Conservation (phyloP, 2,329 filamentous ascomycete species). For the Aureobasidium sp. region DNA sequence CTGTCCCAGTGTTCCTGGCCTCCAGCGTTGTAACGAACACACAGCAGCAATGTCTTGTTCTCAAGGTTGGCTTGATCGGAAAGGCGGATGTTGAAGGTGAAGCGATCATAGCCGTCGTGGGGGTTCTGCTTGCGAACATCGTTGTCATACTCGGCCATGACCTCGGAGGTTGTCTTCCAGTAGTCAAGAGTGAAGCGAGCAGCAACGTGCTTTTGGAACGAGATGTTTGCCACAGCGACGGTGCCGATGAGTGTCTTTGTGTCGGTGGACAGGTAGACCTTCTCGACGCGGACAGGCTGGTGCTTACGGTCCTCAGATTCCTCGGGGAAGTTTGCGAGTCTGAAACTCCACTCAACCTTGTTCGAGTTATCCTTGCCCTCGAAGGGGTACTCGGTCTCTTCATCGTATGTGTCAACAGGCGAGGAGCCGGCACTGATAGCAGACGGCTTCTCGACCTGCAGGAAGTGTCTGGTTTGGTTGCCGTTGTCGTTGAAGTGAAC, state of each 20-base stretch:
- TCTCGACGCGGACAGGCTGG: constrained; percentile 70
- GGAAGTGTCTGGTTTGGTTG: constrained; percentile 91
- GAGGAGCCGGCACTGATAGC: constrained; percentile 93
- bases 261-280: constrained; percentile 77
- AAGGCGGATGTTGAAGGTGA: constrained; percentile 89
- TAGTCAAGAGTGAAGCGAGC: constrained; percentile 94
- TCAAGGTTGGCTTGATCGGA: constrained; percentile 87
- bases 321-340: constrained; percentile 71
- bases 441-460: constrained; percentile 88
- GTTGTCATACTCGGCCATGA: constrained; percentile 74
- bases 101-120: constrained; percentile 66
- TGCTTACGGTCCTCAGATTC: constrained; percentile 55
- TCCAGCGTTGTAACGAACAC: constrained; percentile 76
- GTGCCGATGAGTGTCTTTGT: constrained; percentile 80
- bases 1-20: constrained; percentile 94
- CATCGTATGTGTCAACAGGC: constrained; percentile 79
- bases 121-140: constrained; percentile 62
- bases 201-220: constrained; percentile 82
- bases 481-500: constrained; percentile 98
- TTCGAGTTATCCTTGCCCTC: constrained; percentile 39
- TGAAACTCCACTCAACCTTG: constrained; percentile 77
- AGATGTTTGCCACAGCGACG: constrained; percentile 76
- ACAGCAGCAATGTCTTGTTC: constrained; percentile 85
- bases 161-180: constrained; percentile 97
- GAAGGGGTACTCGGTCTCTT: constrained; percentile 86